Conservation (phyloP, 306 rosid species). For the Rubus idaeus region DNA sequence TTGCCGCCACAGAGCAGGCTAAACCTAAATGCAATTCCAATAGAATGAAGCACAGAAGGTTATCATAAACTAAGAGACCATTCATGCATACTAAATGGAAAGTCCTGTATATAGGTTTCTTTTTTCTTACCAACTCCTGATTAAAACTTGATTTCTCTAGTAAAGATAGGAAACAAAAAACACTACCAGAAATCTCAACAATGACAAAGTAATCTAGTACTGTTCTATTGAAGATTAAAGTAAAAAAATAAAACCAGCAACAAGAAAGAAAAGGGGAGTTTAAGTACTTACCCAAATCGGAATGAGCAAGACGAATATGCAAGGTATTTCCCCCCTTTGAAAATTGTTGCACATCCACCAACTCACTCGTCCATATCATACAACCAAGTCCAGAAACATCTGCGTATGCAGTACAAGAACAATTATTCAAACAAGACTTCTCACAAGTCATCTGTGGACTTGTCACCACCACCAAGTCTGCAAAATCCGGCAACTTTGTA, state of each 20-base stretch:
- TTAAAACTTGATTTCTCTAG: neutral
- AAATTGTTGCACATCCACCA: constrained; percentile 54
- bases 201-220: neutral
- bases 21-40: too few relatives aligned
- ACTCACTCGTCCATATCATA: constrained; percentile 51
- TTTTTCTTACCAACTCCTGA: neutral
- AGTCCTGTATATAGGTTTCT: too few relatives aligned
- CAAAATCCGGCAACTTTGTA: constrained; percentile 76
- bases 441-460: constrained; percentile 25
- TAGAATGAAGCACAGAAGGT: too few relatives aligned
- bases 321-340: constrained; percentile 42
- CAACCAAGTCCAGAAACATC: constrained; percentile 65
- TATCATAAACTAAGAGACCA: neutral
- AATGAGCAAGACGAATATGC: constrained; percentile 55
- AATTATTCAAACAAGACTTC: constrained; percentile 37
- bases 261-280: neutral
- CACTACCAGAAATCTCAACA: neutral
- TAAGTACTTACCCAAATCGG: constrained; percentile 40
- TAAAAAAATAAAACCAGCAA: neutral
- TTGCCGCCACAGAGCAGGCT: too few relatives aligned
- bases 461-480: neutral
- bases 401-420: constrained; percentile 63
- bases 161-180: neutral
- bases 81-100: neutral
- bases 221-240: too few relatives aligned